Percentiles rank a stretch among this genome's conserved stretches.
These are phyloP conservation scores for Albophoma yamanashiensis DNA, from an alignment of 2,329 filamentous ascomycete genomes.

Conservation along the genomic window DNA sequence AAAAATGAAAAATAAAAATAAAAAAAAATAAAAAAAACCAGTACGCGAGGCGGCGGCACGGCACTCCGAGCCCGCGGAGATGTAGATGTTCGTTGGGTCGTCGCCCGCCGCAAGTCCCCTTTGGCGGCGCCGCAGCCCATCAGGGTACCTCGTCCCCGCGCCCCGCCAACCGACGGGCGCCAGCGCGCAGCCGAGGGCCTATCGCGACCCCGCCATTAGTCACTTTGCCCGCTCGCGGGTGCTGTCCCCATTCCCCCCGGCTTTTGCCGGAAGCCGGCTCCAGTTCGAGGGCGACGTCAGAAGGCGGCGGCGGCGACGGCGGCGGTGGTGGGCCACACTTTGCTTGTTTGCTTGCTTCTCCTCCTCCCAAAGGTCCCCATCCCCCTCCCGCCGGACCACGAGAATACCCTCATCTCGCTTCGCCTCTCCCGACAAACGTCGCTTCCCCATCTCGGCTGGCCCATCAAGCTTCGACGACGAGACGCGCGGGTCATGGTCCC, in stretches of 20 bases:
- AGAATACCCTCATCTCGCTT: too few relatives aligned
- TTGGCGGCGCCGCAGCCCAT: not conserved
- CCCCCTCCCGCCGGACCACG: not conserved
- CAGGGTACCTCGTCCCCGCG: not conserved
- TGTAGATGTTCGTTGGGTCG: not conserved
- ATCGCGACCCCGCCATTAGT: constrained; percentile 25
- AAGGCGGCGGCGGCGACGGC: not conserved
- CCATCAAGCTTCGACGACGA: not conserved
- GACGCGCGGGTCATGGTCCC: not conserved
- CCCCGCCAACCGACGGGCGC: not conserved
- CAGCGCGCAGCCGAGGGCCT: constrained; percentile 9
- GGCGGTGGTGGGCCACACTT: too few relatives aligned
- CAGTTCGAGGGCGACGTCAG: not conserved
- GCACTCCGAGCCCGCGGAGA: not conserved
- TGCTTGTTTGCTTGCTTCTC: not conserved
- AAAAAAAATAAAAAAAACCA: not conserved
- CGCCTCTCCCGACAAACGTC: not conserved
- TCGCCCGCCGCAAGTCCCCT: not conserved
- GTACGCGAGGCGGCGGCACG: too few relatives aligned
- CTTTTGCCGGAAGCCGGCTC: constrained; percentile 9
- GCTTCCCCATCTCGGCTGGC: not conserved
- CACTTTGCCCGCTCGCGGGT: too few relatives aligned
- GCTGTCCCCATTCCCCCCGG: constrained; percentile 5
- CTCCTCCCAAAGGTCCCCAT: not conserved
- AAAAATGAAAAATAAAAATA: too few relatives aligned